Conservation (phyloP, 2,329 filamentous ascomycete genomes). For the Paraconiothyrium sp. region DNA sequence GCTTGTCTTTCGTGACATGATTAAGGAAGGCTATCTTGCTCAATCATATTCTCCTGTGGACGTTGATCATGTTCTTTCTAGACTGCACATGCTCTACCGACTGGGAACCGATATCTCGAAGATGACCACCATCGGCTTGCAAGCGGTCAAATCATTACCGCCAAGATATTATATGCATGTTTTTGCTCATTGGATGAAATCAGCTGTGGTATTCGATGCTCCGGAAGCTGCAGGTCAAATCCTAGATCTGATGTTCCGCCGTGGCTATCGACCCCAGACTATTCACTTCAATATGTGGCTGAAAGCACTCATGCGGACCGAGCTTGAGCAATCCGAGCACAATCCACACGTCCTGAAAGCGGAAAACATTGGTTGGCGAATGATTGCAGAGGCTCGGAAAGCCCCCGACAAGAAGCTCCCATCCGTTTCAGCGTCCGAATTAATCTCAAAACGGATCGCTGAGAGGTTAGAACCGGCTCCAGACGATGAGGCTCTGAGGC, state of each 20-base stretch:
- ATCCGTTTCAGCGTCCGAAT: constrained; percentile 11
- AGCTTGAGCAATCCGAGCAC: constrained; percentile 15
- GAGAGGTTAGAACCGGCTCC: not conserved
- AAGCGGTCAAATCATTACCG: constrained; percentile 63
- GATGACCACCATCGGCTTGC: constrained; percentile 40
- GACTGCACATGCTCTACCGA: constrained; percentile 39
- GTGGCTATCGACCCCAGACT: constrained; percentile 72
- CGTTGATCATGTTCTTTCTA: constrained; percentile 33
- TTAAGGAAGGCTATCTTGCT: constrained; percentile 63
- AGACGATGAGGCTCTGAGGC: constrained; percentile 15
- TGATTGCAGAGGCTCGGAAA: constrained; percentile 40
- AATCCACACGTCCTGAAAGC: constrained; percentile 36
- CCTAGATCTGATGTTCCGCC: constrained; percentile 77
- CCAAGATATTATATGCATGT: constrained; percentile 76
- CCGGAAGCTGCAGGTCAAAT: constrained; percentile 75
- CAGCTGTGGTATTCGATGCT: constrained; percentile 72
- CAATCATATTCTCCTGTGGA: constrained; percentile 50
- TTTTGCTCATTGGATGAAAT: constrained; percentile 88
- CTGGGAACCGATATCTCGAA: constrained; percentile 40
- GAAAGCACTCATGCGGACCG: constrained; percentile 74
- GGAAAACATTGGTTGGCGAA: constrained; percentile 48
- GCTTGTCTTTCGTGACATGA: constrained; percentile 88
- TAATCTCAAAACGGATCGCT: constrained; percentile 8
- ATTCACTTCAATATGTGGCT: constrained; percentile 85
- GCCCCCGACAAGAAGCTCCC: constrained; percentile 6